Evolutionary conservation across 345 rosid genomes (phyloP), one percentile per base, ranked within the genome.

Genomic region (Orychophragmus violaceus): DNA sequence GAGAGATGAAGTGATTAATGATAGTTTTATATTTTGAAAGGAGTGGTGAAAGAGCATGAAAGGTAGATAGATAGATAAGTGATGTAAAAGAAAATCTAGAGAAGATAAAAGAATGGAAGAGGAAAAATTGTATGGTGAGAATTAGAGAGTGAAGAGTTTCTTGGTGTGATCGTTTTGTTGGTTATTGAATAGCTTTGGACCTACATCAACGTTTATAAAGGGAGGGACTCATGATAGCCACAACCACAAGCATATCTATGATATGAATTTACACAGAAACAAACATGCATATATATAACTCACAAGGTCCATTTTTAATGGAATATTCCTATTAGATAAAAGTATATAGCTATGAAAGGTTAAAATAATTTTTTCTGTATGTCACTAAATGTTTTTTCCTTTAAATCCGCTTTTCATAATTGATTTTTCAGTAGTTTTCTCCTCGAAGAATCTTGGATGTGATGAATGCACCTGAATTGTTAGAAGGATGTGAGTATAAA

Each of bases 81-180:
- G 56, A 62, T 53, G 17, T 54, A 55, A 68, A 71, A 33, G 48
- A 46, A 64, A 64, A 71, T 54, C 29, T 0, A 22, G 22, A 37
- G 16, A 56, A 19, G 59, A 64, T 45, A 53, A 72, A 63, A 56
- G 48, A 45, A 46, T 28, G 5, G 19, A 51, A 41, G 45, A 21
- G 14, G 44, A 54, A 62, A 49, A 37, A 28, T 64, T 72, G 66
- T 65, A 72, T 49, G 76, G 76, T 72, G 66, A 71, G 64, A 71
- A 51, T 24, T 32, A 25, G 76, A 68, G 52, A 52, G 62, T 52
- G 54, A 52, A 33, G 70, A 55, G 70, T 64, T 57, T 72, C 46
- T 72, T 64, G 60, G 76, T 72, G 61, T 72, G 76, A 39, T 72
- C 36, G 76, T 65, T 72, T 72, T 72, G 66, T 65, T 72, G 76